Percentiles rank a stretch among this genome's conserved stretches.
Evolutionary conservation across 768 basidiomycete species (phyloP).

Genomic region (Tylopilus rubrobrunneus): DNA sequence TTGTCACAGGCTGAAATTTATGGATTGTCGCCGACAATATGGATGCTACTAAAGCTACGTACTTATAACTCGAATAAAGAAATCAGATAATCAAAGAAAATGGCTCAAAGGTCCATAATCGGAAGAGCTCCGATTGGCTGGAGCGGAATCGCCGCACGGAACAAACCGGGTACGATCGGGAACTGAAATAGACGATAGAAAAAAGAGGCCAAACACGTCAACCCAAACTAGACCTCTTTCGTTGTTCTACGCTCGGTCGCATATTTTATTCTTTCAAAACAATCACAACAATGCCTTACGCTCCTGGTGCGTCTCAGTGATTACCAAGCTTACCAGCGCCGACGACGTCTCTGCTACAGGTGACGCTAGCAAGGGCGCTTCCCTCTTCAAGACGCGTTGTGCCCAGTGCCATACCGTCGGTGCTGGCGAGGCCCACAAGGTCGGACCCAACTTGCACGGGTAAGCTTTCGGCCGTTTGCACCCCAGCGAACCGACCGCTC

Average conservation of each 20-base stretch:
- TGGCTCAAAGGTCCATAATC: neutral
- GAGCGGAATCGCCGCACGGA: slow-evolving; percentile 12
- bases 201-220: slow-evolving; percentile 4
- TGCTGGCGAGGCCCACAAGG: slow-evolving; percentile 75
- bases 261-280: neutral
- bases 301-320: slow-evolving; percentile 34
- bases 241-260: slow-evolving; percentile 6
- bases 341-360: slow-evolving; percentile 40
- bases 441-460: slow-evolving; percentile 96
- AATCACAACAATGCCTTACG: slow-evolving; percentile 37
- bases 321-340: neutral
- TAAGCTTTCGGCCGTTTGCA: slow-evolving; percentile 33
- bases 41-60: too few species aligned
- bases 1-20: too few species aligned
- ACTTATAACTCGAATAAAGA: too few species aligned
- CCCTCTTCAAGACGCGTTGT: slow-evolving; percentile 94
- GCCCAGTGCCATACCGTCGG: slow-evolving; percentile 91
- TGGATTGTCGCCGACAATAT: too few species aligned
- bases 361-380: slow-evolving; percentile 87
- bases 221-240: neutral
- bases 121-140: slow-evolving; percentile 22
- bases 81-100: too few species aligned
- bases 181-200: slow-evolving; percentile 15
- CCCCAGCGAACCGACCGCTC: neutral
- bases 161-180: slow-evolving; percentile 30